These are phyloP conservation scores for Botrytis galanthina DNA, from an alignment of 2,329 filamentous ascomycete genomes.

Conservation along the genomic window DNA sequence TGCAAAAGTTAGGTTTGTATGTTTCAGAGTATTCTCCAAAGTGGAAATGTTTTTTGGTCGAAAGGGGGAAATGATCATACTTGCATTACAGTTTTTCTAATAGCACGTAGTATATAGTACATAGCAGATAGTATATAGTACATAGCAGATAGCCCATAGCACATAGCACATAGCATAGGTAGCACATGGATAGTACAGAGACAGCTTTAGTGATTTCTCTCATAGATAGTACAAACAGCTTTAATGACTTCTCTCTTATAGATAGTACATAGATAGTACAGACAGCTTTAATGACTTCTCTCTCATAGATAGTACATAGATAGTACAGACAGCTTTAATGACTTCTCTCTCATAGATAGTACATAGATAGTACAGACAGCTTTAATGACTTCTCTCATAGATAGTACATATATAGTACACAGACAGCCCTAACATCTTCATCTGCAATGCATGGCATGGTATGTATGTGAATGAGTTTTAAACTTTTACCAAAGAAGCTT, in stretches of 20 bases:
- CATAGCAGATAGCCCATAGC: too few species aligned
- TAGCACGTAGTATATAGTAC: too few species aligned
- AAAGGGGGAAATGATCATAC: constrained; percentile 9
- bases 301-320: too few species aligned
- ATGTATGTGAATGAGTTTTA: background rate
- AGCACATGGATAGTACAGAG: too few species aligned
- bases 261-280: background rate
- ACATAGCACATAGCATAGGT: too few species aligned
- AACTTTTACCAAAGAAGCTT: background rate
- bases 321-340: background rate
- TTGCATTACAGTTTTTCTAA: too few species aligned
- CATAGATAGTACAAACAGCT: background rate
- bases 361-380: background rate
- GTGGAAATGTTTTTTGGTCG: background rate
- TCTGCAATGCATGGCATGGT: background rate
- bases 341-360: background rate
- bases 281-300: too few species aligned
- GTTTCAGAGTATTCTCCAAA: constrained; percentile 8
- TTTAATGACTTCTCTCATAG: background rate
- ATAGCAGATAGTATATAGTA: too few species aligned
- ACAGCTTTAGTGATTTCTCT: too few species aligned
- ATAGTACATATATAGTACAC: background rate
- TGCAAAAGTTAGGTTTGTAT: background rate
- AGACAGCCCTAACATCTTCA: background rate
- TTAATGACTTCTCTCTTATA: background rate